Evolutionary conservation across 179 eudicot species (phyloP).

Genomic region (Beta lomatogona): DNA sequence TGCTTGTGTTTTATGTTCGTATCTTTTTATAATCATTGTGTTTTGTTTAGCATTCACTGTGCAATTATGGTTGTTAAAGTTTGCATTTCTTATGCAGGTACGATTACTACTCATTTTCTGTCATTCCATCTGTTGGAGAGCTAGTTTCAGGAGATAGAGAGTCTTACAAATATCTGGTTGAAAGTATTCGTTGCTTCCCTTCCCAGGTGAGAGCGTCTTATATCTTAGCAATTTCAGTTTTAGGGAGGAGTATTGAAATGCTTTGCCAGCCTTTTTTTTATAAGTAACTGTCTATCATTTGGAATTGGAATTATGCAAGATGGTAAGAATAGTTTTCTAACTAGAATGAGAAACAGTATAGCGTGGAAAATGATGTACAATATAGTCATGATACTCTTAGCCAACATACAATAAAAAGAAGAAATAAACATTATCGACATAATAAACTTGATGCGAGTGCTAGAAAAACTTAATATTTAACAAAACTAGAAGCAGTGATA

Average conservation of each 20-base stretch:
- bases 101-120: conserved; percentile 81
- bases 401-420: not conserved
- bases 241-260: not conserved
- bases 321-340: not conserved
- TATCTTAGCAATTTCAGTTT: not conserved
- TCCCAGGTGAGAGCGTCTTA: conserved; percentile 57
- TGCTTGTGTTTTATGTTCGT: not conserved
- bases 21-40: not conserved
- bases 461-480: not conserved
- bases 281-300: not conserved
- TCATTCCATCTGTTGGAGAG: conserved; percentile 81
- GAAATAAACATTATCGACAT: not conserved
- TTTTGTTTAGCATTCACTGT: not conserved
- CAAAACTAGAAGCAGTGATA: no score
- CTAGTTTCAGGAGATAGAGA: conserved; percentile 84
- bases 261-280: not conserved
- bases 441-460: not conserved
- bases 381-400: not conserved
- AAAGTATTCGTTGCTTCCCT: conserved; percentile 88
- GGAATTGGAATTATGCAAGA: not conserved
- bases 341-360: not conserved
- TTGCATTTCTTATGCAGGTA: conserved; percentile 52
- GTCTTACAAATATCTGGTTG: conserved; percentile 91
- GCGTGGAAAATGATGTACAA: not conserved
- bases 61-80: not conserved